Percentiles rank a stretch among this genome's conserved stretches.
phyloP scores from a whole-genome alignment of 2,329 filamentous ascomycete species.

The Amauroascus verrucosus region DNA sequence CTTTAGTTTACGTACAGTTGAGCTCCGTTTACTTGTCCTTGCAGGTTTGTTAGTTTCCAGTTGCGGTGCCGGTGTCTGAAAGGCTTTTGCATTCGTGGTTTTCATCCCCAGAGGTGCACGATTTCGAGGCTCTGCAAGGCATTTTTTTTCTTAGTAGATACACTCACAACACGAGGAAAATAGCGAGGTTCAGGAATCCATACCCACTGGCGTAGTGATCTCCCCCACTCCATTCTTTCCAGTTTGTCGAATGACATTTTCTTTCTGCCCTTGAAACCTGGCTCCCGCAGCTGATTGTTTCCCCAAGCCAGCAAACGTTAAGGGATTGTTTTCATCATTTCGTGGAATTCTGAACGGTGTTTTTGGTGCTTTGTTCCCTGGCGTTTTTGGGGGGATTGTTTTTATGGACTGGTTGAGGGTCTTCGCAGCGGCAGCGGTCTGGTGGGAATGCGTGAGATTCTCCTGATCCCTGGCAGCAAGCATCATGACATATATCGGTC shows the following conservation, averaged over 20 bases:
- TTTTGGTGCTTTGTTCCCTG: conserved; percentile 63
- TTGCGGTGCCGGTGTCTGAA: conserved; percentile 57
- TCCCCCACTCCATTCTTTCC: conserved; percentile 45
- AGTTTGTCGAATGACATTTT: conserved; percentile 44
- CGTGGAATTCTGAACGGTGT: conserved; percentile 68
- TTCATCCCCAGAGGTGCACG: conserved; percentile 85
- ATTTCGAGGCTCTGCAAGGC: conserved; percentile 47
- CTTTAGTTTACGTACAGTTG: conserved; percentile 50
- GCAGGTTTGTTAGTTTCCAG: conserved; percentile 49
- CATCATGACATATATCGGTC: conserved; percentile 42
- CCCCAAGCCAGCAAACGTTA: conserved; percentile 43
- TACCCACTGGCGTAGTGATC: conserved; percentile 73
- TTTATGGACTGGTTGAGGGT: conserved; percentile 55
- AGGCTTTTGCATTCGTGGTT: conserved; percentile 86
- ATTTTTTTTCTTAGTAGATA: background rate
- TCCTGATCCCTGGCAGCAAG: conserved; percentile 76
- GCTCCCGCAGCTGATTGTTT: conserved; percentile 26
- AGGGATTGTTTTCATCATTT: conserved; percentile 74
- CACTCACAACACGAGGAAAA: conserved; percentile 22
- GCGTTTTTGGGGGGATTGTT: conserved; percentile 63
- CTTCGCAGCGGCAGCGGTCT: conserved; percentile 60
- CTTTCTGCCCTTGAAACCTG: conserved; percentile 40
- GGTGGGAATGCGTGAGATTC: conserved; percentile 68
- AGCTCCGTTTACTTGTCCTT: conserved; percentile 51
- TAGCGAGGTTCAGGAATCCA: background rate